A percentile compares a stretch with the other conserved stretches of the same genome.
Conservation (phyloP, 2,329 filamentous ascomycete genomes). For the Blumeria graminis region DNA sequence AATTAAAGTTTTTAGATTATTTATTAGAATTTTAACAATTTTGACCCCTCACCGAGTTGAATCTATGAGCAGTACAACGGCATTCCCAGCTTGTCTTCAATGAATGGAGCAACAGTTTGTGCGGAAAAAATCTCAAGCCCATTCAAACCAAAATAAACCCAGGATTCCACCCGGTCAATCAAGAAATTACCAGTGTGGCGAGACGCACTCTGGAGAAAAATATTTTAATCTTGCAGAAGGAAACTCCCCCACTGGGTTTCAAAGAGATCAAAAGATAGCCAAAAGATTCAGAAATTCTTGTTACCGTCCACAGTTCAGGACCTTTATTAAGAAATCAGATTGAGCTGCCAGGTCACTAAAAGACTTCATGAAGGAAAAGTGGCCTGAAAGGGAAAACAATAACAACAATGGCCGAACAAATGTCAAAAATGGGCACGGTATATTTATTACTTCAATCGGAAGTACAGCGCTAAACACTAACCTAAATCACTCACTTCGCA, state of each 20-base stretch:
- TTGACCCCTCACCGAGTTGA: not conserved
- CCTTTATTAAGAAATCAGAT: not conserved
- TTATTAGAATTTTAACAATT: not conserved
- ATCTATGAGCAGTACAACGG: not conserved
- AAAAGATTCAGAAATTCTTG: not conserved
- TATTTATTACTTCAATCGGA: not conserved
- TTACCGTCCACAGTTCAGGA: not conserved
- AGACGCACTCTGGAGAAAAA: not conserved
- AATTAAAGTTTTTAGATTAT: not conserved
- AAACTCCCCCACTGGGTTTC: not conserved
- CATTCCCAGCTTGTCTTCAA: not conserved
- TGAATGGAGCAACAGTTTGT: not conserved
- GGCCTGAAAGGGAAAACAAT: not conserved
- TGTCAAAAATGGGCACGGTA: not conserved
- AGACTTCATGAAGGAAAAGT: not conserved
- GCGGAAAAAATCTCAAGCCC: not conserved
- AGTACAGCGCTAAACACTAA: not conserved
- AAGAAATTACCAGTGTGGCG: not conserved
- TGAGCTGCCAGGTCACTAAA: not conserved
- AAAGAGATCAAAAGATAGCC: not conserved
- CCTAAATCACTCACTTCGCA: not conserved
- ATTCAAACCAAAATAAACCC: not conserved
- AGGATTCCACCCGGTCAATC: not conserved
- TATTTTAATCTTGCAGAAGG: not conserved
- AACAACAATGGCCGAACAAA: not conserved